A percentile compares a stretch with the other conserved stretches of the same genome.
These are phyloP conservation scores for Lachancea sp. DNA, from an alignment of 805 yeast species.

Conservation along the genomic window DNA sequence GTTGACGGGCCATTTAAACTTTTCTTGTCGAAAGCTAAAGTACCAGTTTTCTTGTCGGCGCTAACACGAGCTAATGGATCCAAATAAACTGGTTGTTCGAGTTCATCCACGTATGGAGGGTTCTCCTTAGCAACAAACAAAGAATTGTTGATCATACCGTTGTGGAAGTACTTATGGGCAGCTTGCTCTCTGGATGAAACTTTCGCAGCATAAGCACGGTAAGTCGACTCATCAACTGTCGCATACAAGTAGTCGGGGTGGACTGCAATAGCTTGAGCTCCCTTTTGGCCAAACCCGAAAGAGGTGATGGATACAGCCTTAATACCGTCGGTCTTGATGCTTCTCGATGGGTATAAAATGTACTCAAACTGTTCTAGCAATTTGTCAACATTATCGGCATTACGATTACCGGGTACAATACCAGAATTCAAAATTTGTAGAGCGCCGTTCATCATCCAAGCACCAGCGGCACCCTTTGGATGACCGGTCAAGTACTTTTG, in stretches of 20 bases:
- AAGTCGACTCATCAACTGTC: conserved; percentile 63
- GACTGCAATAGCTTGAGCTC: conserved; percentile 88
- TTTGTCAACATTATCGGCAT: conserved; percentile 93
- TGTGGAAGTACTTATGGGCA: conserved; percentile 93
- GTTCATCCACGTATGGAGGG: conserved; percentile 85
- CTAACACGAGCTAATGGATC: conserved; percentile 77
- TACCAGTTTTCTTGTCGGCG: conserved; percentile 34
- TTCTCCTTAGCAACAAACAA: conserved; percentile 89
- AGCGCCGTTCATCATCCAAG: conserved; percentile 99
- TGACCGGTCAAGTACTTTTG: conserved; percentile 99
- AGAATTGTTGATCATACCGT: conserved; percentile 84
- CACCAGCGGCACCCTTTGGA: conserved; percentile 99
- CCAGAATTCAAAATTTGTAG: conserved; percentile 89
- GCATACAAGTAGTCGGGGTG: conserved; percentile 93
- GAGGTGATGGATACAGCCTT: conserved; percentile 97
- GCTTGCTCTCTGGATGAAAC: conserved; percentile 77
- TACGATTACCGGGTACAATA: conserved; percentile 96
- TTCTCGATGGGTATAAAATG: conserved; percentile 89
- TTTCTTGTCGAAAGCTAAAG: conserved; percentile 44
- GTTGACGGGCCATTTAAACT: conserved; percentile 41
- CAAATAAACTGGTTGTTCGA: conserved; percentile 86
- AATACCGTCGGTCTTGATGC: conserved; percentile 91
- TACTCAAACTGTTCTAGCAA: conserved; percentile 75
- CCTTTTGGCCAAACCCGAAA: conserved; percentile 99
- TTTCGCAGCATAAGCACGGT: conserved; percentile 62